Base-by-base conservation (phyloP, 352 stramenopile species). In the Phytophthora sp. region DNA sequence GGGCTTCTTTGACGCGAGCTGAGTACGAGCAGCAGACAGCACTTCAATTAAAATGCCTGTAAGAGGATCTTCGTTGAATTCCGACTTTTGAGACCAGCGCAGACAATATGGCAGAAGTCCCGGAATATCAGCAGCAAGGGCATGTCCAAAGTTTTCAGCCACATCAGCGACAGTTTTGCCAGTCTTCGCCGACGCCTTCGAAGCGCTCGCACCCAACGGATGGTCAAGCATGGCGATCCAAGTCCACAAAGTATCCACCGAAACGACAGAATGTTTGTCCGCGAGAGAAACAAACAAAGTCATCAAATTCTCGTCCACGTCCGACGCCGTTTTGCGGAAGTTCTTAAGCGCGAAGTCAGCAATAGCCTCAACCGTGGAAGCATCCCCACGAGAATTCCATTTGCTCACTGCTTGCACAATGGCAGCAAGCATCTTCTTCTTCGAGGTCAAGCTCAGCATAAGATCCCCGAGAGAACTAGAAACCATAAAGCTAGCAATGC, bases 11-110 rank as follows among this genome's bases (percentile, higher is more conserved):
- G 52, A 62, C 31, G 33, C 61, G 30, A 60, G 61, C 20, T 72
- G 54, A 39, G 54, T 57, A 23, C 80, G 85, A 41, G 84, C 83
- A 26, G 64, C 62, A 16, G 73, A 66, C 1, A 95, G 66, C 26
- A 91, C 73, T 1, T 79, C 69, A 35, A 95, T 81, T 8, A 92
- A 57, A 41, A 93, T 77, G n/a, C 57, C 58, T 13, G 84, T 89
- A 36, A 91, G 58, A 11, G 76, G 65, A 24, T 38, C 53, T 15
- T 66, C 62, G 49, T 82, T 83, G 41, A 86, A 76, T 7, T 86
- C 79, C 18, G 77, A 80, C 4, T 63, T 52, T 23, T 80, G 61
- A 26, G 83, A 85, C 87, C 85, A 95, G 36, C 73, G 71, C 13
- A 92, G 51, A 38, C 74, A 90, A 55, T 80, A 85, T 24, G 85